phyloP scores from a whole-genome alignment of 1,139 yeast genomes.

The Sugiyamaella sp. region DNA sequence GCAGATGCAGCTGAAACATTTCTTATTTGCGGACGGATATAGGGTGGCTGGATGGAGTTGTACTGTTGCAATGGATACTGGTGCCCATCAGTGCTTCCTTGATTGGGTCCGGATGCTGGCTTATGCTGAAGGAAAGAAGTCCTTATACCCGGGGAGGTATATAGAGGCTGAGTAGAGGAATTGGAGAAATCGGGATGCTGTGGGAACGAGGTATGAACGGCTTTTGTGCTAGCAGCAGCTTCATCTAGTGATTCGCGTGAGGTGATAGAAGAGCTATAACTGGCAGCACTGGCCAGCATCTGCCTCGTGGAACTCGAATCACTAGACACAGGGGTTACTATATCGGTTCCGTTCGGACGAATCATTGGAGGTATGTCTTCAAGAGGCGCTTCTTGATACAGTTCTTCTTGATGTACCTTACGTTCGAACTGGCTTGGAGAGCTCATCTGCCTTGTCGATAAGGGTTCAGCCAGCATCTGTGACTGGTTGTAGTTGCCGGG shows the following conservation, averaged over 20 bases:
- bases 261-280: slow-evolving; percentile 18
- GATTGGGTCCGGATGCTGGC: background rate
- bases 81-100: background rate
- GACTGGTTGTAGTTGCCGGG: no score
- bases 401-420: no score
- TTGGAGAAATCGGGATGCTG: background rate
- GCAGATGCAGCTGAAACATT: slow-evolving; percentile 26
- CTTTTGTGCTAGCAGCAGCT: background rate
- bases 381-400: slow-evolving; percentile 1
- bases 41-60: slow-evolving; percentile 14
- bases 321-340: slow-evolving; percentile 13
- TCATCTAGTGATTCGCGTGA: slow-evolving; percentile 21
- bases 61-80: slow-evolving; percentile 13
- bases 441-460: no score
- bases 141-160: slow-evolving; percentile 6
- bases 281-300: slow-evolving; percentile 18
- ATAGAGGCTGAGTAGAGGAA: background rate
- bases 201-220: background rate
- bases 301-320: slow-evolving; percentile 10
- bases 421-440: no score
- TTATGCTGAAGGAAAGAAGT: slow-evolving; percentile 11
- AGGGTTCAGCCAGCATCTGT: no score
- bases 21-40: slow-evolving; percentile 17
- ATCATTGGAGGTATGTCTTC: background rate
- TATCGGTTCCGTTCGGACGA: background rate